phyloP scores from a whole-genome alignment of 164 flowering plant genomes.

The Chloranthus sessilifolius region DNA sequence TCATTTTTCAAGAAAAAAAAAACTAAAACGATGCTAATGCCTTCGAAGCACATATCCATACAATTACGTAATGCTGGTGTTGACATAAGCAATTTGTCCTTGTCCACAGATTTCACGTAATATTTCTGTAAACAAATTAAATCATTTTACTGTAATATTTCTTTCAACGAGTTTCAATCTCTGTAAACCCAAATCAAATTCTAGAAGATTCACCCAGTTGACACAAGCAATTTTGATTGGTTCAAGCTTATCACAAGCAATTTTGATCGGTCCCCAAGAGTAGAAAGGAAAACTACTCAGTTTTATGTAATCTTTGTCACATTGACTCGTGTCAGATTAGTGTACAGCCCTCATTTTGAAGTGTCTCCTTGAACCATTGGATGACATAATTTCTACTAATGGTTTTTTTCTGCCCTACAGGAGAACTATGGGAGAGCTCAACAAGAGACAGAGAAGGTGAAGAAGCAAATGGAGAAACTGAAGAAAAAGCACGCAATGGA shows the following conservation, averaged over 20 bases:
- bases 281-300: no score
- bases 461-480: constrained; percentile 77
- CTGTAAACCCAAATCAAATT: no score
- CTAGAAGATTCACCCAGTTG: no score
- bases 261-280: no score
- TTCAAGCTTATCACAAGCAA: no score
- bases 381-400: not conserved
- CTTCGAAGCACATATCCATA: not conserved
- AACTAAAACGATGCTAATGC: not conserved
- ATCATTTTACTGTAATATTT: no score
- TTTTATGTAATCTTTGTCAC: not conserved
- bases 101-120: no score
- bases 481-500: constrained; percentile 96
- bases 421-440: constrained; percentile 36
- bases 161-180: no score
- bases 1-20: not conserved
- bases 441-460: constrained; percentile 74
- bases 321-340: not conserved
- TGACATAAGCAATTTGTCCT: no score
- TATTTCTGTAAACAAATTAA: no score
- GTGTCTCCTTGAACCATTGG: not conserved
- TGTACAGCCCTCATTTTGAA: not conserved
- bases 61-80: not conserved
- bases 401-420: constrained; percentile 31
- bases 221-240: no score